Percentiles rank a stretch among this genome's conserved stretches.
Conservation (phyloP, 2,329 filamentous ascomycete genomes). For the Penicillium griseofulvum region DNA sequence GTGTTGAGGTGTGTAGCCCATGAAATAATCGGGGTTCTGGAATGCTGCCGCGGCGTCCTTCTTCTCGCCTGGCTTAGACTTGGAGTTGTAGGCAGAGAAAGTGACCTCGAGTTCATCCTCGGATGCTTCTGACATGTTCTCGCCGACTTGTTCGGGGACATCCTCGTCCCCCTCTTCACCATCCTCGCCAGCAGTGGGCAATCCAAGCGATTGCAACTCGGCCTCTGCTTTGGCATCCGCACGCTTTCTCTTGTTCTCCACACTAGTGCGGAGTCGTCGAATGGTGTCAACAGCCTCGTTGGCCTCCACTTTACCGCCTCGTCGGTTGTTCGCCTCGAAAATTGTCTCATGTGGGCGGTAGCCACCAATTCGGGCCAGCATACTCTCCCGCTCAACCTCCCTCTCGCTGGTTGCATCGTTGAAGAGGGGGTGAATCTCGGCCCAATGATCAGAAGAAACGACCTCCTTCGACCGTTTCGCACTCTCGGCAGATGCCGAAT, state of each 20-base stretch:
- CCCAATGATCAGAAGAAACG: slow-evolving; percentile 67
- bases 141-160: slow-evolving; percentile 34
- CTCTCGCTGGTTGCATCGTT: slow-evolving; percentile 60
- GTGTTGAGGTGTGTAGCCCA: slow-evolving; percentile 86
- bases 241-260: slow-evolving; percentile 44
- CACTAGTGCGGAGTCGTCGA: slow-evolving; percentile 42
- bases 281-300: slow-evolving; percentile 60
- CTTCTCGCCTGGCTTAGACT: slow-evolving; percentile 44
- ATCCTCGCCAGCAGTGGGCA: slow-evolving; percentile 30
- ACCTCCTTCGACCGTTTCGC: slow-evolving; percentile 82
- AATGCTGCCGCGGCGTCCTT: slow-evolving; percentile 59
- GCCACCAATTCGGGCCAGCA: slow-evolving; percentile 83
- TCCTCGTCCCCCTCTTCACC: slow-evolving; percentile 39
- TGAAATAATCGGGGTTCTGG: slow-evolving; percentile 88
- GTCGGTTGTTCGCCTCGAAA: slow-evolving; percentile 85
- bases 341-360: slow-evolving; percentile 91
- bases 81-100: slow-evolving; percentile 60
- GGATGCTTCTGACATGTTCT: slow-evolving; percentile 60
- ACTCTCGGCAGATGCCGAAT: slow-evolving; percentile 85
- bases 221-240: slow-evolving; percentile 30
- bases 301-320: slow-evolving; percentile 68
- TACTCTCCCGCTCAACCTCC: slow-evolving; percentile 73
- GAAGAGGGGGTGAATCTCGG: slow-evolving; percentile 77
- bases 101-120: slow-evolving; percentile 67
- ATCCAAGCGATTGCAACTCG: slow-evolving; percentile 27